phyloP scores from a whole-genome alignment of 2,329 filamentous ascomycete species.

The Teratosphaeria pseudoeucalypti region DNA sequence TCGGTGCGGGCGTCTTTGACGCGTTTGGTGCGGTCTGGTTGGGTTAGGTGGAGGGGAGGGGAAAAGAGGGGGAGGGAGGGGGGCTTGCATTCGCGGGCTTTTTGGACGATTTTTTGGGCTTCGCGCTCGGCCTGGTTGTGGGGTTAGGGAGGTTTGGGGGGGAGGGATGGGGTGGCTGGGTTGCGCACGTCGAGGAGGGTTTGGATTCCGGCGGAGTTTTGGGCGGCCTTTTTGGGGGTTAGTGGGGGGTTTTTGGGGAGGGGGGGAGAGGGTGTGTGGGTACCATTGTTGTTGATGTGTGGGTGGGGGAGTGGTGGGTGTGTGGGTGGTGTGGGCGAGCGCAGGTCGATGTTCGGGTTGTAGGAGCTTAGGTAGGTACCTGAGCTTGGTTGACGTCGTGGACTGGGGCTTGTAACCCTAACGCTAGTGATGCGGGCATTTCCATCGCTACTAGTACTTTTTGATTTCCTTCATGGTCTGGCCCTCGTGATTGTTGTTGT shows the following conservation, averaged over 20 bases:
- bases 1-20: slow-evolving; percentile 94
- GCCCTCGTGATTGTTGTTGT: background rate
- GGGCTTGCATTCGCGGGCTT: slow-evolving; percentile 80
- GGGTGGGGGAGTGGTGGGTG: background rate
- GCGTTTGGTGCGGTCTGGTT: slow-evolving; percentile 82
- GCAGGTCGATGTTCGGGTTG: background rate
- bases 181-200: slow-evolving; percentile 83
- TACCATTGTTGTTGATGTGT: slow-evolving; percentile 3
- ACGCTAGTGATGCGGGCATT: background rate
- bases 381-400: background rate
- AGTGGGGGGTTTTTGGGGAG: background rate
- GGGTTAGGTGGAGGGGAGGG: background rate
- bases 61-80: slow-evolving; percentile 8
- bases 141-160: slow-evolving; percentile 25
- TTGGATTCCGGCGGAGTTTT: slow-evolving; percentile 97
- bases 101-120: slow-evolving; percentile 97
- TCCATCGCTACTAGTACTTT: too few species aligned
- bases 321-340: background rate
- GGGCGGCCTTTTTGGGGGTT: slow-evolving; percentile 60
- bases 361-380: background rate
- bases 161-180: slow-evolving; percentile 23
- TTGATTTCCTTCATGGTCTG: background rate
- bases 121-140: slow-evolving; percentile 76
- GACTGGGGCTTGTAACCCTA: background rate
- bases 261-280: background rate